phyloP scores from a whole-genome alignment of 495 filamentous ascomycete species.

The Letharia lupina region DNA sequence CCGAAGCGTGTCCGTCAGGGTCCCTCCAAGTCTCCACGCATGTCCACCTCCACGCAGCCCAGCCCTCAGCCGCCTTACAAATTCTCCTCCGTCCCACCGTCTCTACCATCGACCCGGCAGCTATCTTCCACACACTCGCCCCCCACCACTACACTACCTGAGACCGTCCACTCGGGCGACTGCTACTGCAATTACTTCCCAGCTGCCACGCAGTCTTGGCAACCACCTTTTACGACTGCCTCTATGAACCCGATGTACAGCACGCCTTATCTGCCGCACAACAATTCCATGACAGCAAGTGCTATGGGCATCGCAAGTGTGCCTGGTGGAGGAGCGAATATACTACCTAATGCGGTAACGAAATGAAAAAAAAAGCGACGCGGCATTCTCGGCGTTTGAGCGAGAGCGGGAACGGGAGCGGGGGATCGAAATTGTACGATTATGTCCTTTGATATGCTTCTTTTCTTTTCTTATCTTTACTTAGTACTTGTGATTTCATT shows the following conservation, averaged over 20 bases:
- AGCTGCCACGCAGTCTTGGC: neutral
- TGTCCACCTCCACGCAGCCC: neutral
- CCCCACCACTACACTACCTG: neutral
- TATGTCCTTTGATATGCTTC: too few species aligned
- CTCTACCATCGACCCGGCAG: neutral
- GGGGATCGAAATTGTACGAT: neutral
- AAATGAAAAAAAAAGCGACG: neutral
- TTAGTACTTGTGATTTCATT: too few species aligned
- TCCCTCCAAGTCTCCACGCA: neutral
- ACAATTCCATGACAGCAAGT: neutral
- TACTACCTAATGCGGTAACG: neutral
- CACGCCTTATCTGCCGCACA: neutral
- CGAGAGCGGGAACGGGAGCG: neutral
- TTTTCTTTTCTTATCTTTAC: too few species aligned
- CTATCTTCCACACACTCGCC: neutral
- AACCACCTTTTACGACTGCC: neutral
- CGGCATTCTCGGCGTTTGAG: neutral
- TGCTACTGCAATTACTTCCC: neutral
- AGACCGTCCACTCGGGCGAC: neutral
- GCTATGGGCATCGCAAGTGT: neutral
- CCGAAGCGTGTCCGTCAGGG: neutral
- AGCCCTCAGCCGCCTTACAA: neutral
- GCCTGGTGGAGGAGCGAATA: neutral
- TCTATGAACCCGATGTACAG: neutral
- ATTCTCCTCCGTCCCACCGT: neutral